Evolutionary conservation across 139 green algal species (phyloP).

Genomic region (Picochlorum sp.): DNA sequence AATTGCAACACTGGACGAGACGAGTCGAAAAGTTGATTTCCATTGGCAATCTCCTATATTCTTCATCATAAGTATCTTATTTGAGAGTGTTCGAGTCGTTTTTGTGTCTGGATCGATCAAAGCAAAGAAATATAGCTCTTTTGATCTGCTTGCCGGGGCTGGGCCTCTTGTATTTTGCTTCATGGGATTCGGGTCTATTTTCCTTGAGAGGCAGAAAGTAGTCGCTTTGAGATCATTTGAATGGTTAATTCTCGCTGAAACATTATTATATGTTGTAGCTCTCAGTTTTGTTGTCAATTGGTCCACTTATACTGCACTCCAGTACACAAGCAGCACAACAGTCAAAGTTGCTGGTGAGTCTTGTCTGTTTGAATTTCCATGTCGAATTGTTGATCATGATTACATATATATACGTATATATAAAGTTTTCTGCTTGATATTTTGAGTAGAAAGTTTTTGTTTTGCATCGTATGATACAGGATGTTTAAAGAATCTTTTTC

Average conservation of each 20-base stretch:
- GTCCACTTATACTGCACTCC: constrained; percentile 8
- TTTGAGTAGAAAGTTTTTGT: neutral
- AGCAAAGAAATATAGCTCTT: constrained; percentile 11
- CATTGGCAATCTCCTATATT: constrained; percentile 12
- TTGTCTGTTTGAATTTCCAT: too few species aligned
- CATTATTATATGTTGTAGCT: neutral
- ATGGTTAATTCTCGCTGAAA: neutral
- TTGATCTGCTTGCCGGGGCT: constrained; percentile 22
- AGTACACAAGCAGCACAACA: constrained; percentile 4
- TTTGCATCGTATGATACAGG: neutral
- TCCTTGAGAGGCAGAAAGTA: constrained; percentile 5
- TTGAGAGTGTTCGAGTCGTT: constrained; percentile 24
- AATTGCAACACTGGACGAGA: constrained; percentile 11
- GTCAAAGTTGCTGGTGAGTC: constrained; percentile 14
- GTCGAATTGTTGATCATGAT: too few species aligned
- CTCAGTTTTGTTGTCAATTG: constrained; percentile 18
- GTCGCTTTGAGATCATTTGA: neutral
- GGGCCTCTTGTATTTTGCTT: constrained; percentile 4
- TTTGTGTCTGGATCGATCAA: constrained; percentile 12
- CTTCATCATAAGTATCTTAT: constrained; percentile 14
- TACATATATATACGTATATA: neutral
- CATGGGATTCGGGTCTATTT: neutral
- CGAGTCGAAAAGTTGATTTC: constrained; percentile 3
- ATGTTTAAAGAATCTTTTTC: constrained; percentile 26
- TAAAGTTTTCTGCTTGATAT: neutral